Evolutionary conservation across 202 grass and related monocot genomes (phyloP).

Genomic region (Brachypodium distachyon): DNA sequence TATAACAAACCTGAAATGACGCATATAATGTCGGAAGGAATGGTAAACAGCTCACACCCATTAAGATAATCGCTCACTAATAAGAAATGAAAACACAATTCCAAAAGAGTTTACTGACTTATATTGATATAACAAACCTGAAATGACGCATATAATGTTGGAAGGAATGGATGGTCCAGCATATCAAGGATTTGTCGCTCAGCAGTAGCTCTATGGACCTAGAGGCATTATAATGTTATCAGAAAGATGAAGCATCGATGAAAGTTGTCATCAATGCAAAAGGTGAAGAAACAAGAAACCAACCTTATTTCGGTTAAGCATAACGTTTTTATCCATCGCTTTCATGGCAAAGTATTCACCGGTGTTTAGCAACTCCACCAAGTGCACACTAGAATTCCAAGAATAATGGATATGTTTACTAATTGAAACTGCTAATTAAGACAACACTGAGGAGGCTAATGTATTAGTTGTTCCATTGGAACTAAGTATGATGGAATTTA

Average conservation of each 20-base stretch:
- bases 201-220: slow-evolving; percentile 91
- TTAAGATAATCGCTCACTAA: slow-evolving; percentile 2
- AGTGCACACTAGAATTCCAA: slow-evolving; percentile 66
- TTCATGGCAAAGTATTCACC: slow-evolving; percentile 94
- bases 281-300: not conserved
- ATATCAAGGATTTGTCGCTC: slow-evolving; percentile 91
- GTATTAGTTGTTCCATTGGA: not conserved
- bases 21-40: slow-evolving; percentile 95
- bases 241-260: not conserved
- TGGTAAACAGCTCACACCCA: no score
- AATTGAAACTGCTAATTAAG: not conserved
- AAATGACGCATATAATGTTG: slow-evolving; percentile 94
- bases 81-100: no score
- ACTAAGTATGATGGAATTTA: slow-evolving; percentile 13
- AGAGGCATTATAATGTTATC: slow-evolving; percentile 2
- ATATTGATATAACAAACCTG: slow-evolving; percentile 46
- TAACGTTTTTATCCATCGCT: slow-evolving; percentile 83
- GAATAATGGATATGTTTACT: slow-evolving; percentile 16
- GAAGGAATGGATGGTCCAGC: slow-evolving; percentile 93
- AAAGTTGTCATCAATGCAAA: not conserved
- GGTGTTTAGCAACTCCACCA: slow-evolving; percentile 77
- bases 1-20: slow-evolving; percentile 77
- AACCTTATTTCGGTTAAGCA: slow-evolving; percentile 96
- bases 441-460: not conserved
- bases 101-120: not conserved